Base-by-base conservation (phyloP, 495 filamentous ascomycete species). In the Xylaria palmicola region DNA sequence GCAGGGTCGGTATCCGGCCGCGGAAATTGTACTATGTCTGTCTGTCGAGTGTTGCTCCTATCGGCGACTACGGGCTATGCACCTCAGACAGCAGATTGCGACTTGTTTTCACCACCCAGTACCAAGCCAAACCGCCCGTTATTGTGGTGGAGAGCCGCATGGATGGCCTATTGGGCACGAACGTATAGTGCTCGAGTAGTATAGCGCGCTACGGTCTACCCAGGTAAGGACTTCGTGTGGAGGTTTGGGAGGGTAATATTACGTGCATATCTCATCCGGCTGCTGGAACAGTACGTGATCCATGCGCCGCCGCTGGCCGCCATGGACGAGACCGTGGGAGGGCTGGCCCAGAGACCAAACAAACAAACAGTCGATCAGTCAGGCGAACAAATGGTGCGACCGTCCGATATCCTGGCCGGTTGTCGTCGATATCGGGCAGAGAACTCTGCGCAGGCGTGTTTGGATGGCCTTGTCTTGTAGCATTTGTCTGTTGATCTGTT, bases 11-110 rank as follows among this genome's bases (percentile, higher is more conserved):
- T 50, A 41, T 51, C 41, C 45, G 56, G 45, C 34, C 44, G 30
- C 34, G 44, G 34, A 51, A 59, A 59, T 50, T 59, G 56, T 48
- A n/a, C n/a, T n/a, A n/a, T n/a, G n/a, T n/a, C n/a, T n/a, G n/a
- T n/a, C 15, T 36, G 41, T 34, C 37, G 41, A 48, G 24, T 44
- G 34, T 5, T 58, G 41, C 43, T 36, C 43, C 30, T 32, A 32
- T 43, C 53, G 53, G 53, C 53, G 37, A 43, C 53, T 56, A 22
- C 26, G 30, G 17, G 44, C 32, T 32, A 57, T 57, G 19, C 55
- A 26, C 17, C 37, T 17, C 15, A 45, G 24, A 47, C 41, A 45
- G 12, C 37, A 29, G 22, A 1, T 26, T 56, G 15, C 32, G 53
- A 39, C 37, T 10, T 56, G 53, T 56, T 44, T 56, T 44, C 39